These are phyloP conservation scores for Fusarium mundagurra DNA, from an alignment of 2,329 filamentous ascomycete species.

Conservation along the genomic window DNA sequence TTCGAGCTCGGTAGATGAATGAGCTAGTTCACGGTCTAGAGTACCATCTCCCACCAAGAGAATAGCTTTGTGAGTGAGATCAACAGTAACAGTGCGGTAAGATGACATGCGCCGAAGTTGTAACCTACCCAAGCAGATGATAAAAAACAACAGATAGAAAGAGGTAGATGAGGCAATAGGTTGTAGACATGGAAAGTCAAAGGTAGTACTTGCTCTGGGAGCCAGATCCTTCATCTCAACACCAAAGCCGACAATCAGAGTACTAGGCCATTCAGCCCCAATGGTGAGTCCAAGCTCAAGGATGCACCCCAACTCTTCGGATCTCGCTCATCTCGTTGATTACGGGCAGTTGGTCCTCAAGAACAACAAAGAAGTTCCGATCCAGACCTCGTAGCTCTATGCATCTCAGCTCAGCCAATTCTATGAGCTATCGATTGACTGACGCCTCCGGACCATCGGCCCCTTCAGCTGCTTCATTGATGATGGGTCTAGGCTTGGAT, in stretches of 20 bases:
- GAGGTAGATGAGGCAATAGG: fast-evolving
- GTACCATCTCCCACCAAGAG: too few species aligned
- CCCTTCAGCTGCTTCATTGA: too few species aligned
- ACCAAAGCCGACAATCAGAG: neutral
- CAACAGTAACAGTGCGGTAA: fast-evolving
- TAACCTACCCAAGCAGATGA: fast-evolving
- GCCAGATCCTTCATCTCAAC: neutral
- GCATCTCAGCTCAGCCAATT: fast-evolving
- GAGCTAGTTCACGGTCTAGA: too few species aligned
- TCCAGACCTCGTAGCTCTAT: neutral
- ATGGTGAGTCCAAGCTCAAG: neutral
- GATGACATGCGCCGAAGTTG: neutral
- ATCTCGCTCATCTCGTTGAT: neutral
- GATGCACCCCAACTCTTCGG: fast-evolving
- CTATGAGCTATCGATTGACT: fast-evolving
- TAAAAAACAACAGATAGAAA: neutral
- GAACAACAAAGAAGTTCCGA: neutral
- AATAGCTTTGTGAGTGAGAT: neutral
- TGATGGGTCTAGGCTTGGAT: fast-evolving
- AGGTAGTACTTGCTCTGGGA: too few species aligned
- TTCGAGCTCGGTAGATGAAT: neutral
- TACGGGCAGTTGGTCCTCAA: fast-evolving
- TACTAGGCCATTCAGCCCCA: fast-evolving
- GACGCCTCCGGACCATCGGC: neutral
- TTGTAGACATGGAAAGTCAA: fast-evolving